Evolutionary conservation across 169 alveolate species (phyloP), one percentile per base, ranked within the genome.

Genomic region (Plasmodium coatneyi): DNA sequence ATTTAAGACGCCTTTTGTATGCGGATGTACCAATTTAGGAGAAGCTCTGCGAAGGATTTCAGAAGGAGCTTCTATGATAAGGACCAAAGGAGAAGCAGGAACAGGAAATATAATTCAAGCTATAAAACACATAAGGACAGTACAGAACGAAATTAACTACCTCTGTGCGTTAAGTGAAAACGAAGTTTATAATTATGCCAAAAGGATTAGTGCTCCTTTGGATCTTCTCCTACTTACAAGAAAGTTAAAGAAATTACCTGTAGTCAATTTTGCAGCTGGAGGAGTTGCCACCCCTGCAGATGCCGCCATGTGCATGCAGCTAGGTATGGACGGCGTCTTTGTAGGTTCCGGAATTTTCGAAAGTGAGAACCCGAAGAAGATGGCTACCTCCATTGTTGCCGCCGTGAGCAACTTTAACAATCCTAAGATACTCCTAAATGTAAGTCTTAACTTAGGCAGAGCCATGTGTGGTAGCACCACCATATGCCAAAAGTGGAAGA

Each of bases 261-360:
- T 96, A 81, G 98, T 96, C 52, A 95, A 95, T 95, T 96, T 93
- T 90, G 98, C 98, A 3, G 97, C 97, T 32, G 98, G 97, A 0
- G 97, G 97, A 5, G 95, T 96, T 71, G 96, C 96, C 19, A 96
- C 97, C 1, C 97, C 97, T 4, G 97, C 97, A 16, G 97, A 93
- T 71, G 96, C 96, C 32, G 96, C 96, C 60, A 60, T 93, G 92
- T 93, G 96, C 84, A 95, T 93, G 96, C 96, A 93, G 49, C 71
- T 92, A 70, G 98, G 98, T 7, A 96, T 95, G 84, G 98, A 96
- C 43, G 98, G 98, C 46, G 98, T 96, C 32, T 96, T 96, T 92
- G 98, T 96, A 19, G 97, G 96, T n/a, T 92, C 96, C 32, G 97
- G 97, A 80, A 95, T 96, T 84, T 96, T 96, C 95, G 95, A 95